Conservation (phyloP, 495 filamentous ascomycete species). For the Aspergillus coremiiformis region DNA sequence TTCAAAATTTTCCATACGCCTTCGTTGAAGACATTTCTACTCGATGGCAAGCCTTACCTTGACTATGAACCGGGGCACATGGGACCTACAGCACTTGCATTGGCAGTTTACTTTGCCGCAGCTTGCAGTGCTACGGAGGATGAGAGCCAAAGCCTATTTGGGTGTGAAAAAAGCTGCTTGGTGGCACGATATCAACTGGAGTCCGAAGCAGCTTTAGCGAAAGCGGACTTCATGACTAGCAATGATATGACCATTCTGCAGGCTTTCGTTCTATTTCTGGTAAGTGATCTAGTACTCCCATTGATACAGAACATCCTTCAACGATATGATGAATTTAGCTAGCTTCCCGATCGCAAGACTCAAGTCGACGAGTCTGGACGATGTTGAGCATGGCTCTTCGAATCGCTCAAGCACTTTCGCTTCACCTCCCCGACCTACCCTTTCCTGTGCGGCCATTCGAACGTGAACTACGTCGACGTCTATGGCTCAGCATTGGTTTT, state of each 20-base stretch:
- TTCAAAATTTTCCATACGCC: conserved; percentile 36
- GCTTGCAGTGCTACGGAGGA: conserved; percentile 36
- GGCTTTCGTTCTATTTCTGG: conserved; percentile 48
- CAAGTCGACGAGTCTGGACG: conserved; percentile 43
- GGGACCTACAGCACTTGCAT: conserved; percentile 38
- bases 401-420: conserved; percentile 58
- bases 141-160: conserved; percentile 36
- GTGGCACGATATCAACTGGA: conserved; percentile 41
- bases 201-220: conserved; percentile 41
- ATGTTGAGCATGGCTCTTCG: conserved; percentile 60
- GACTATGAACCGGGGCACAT: conserved; percentile 24
- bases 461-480: conserved; percentile 29
- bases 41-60: conserved; percentile 25
- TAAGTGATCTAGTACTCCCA: conserved; percentile 13
- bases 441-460: conserved; percentile 29
- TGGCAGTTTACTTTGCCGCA: conserved; percentile 47
- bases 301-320: neutral
- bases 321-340: conserved; percentile 25
- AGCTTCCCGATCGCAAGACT: conserved; percentile 36
- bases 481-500: conserved; percentile 31
- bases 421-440: conserved; percentile 43
- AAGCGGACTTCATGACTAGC: conserved; percentile 45
- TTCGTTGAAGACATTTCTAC: conserved; percentile 25
- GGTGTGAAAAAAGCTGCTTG: conserved; percentile 30
- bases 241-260: conserved; percentile 51